phyloP scores from a whole-genome alignment of 1,139 yeast genomes.

The Candida glucosophila region DNA sequence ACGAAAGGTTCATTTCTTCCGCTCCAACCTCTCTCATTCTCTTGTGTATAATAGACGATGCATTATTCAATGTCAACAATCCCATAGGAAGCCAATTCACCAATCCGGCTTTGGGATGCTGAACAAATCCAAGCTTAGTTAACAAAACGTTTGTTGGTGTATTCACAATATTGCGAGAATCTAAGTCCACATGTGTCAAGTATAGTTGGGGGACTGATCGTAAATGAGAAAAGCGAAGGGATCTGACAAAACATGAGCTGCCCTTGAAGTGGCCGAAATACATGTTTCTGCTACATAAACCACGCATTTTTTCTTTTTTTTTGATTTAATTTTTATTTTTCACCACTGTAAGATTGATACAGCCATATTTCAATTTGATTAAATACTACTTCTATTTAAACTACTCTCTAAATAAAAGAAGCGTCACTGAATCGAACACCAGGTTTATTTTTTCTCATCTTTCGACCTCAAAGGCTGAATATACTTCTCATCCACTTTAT shows the following conservation, averaged over 20 bases:
- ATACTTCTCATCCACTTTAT: conserved; percentile 6
- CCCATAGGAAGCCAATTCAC: conserved; percentile 81
- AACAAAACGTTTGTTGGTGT: conserved; percentile 44
- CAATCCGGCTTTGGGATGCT: conserved; percentile 60
- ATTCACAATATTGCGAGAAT: conserved; percentile 8
- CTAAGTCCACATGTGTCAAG: conserved; percentile 12
- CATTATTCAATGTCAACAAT: conserved; percentile 45
- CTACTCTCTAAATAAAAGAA: not conserved
- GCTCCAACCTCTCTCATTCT: conserved; percentile 53
- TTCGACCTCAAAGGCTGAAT: conserved; percentile 7
- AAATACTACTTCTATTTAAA: too few species aligned
- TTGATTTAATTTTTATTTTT: too few species aligned
- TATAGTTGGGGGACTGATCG: conserved; percentile 22
- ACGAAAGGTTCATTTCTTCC: conserved; percentile 60
- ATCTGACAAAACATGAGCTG: too few species aligned
- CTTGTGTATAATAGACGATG: conserved; percentile 48
- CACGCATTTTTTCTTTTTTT: too few species aligned
- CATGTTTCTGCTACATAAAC: too few species aligned
- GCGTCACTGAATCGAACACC: not conserved
- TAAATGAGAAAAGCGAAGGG: conserved; percentile 3
- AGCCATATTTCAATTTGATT: too few species aligned
- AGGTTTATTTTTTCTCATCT: conserved; percentile 1
- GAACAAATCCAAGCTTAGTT: conserved; percentile 46
- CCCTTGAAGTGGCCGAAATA: too few species aligned
- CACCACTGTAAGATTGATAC: too few species aligned